phyloP scores from a whole-genome alignment of 2,329 filamentous ascomycete species.

The Lizonia empirigonia region DNA sequence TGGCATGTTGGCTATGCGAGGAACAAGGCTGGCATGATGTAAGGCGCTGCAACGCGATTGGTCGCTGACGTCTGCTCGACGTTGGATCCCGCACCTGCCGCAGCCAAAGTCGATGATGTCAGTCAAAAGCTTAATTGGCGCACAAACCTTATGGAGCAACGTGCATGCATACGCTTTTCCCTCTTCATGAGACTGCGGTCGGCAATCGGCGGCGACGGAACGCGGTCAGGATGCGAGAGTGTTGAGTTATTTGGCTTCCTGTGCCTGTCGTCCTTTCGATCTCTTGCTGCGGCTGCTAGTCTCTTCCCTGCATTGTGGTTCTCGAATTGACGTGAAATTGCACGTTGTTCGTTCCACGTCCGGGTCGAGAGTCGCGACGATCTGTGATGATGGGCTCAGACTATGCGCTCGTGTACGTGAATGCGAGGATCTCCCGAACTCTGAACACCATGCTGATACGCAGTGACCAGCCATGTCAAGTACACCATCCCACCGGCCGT shows the following conservation, averaged over 20 bases:
- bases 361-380: conserved; percentile 18
- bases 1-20: conserved; percentile 5
- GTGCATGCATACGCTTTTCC: conserved; percentile 5
- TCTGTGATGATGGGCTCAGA: conserved; percentile 60
- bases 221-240: conserved; percentile 2
- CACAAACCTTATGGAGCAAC: conserved; percentile 22
- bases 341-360: conserved; percentile 15
- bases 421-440: conserved; percentile 8
- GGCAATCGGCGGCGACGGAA: conserved; percentile 7
- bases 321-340: conserved; percentile 25
- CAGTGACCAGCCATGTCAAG: conserved; percentile 61
- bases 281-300: conserved; percentile 24
- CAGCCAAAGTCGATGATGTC: conserved; percentile 36
- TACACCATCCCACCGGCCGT: conserved; percentile 70
- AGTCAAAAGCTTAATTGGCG: conserved; percentile 22
- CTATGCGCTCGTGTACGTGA: conserved; percentile 66
- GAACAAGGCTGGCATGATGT: conserved; percentile 7
- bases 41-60: conserved; percentile 5
- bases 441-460: conserved; percentile 19
- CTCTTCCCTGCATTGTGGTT: conserved; percentile 25
- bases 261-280: conserved; percentile 22
- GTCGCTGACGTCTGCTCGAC: neutral
- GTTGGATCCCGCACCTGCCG: conserved; percentile 5
- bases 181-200: conserved; percentile 2
- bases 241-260: conserved; percentile 11